Conservation (phyloP, 2,329 filamentous ascomycete genomes). For the Pyrenophora seminiperda region DNA sequence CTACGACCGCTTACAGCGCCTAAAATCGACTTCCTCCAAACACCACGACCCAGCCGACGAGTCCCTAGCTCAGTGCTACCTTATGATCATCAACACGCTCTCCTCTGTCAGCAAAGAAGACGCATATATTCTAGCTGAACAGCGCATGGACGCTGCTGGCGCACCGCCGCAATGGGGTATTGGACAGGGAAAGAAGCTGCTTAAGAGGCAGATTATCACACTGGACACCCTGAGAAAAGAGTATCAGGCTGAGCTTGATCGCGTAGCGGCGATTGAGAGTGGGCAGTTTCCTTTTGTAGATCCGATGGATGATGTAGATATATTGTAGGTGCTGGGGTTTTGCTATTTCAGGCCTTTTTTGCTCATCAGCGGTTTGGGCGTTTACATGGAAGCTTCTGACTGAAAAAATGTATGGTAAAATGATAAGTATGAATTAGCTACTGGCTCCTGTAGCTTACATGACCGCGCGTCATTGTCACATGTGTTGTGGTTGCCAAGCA, state of each 20-base stretch:
- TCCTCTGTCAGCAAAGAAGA: conserved; percentile 83
- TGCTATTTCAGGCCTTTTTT: background rate
- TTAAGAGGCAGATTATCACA: conserved; percentile 78
- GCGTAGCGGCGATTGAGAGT: conserved; percentile 83
- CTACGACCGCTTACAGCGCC: conserved; percentile 60
- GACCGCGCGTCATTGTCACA: too few species aligned
- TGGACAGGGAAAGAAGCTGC: conserved; percentile 44
- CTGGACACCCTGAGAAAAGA: conserved; percentile 84
- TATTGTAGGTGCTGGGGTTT: conserved; percentile 33
- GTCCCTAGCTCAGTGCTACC: conserved; percentile 71
- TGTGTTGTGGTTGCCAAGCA: too few species aligned
- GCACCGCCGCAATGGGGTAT: conserved; percentile 36
- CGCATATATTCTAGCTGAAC: conserved; percentile 73
- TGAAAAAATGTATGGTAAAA: too few species aligned
- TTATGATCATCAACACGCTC: conserved; percentile 91
- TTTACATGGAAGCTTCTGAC: too few species aligned
- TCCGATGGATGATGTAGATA: conserved; percentile 44
- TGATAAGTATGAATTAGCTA: too few species aligned
- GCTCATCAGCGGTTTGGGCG: too few species aligned
- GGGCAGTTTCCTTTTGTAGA: conserved; percentile 80
- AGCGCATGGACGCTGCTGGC: conserved; percentile 50
- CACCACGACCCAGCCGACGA: conserved; percentile 56
- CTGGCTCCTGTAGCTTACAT: too few species aligned
- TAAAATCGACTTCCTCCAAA: conserved; percentile 50
- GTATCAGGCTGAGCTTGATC: conserved; percentile 88